Evolutionary conservation across 805 yeast species (phyloP), one percentile per base, ranked within the genome.

Genomic region (Kodamaea sagamina): DNA sequence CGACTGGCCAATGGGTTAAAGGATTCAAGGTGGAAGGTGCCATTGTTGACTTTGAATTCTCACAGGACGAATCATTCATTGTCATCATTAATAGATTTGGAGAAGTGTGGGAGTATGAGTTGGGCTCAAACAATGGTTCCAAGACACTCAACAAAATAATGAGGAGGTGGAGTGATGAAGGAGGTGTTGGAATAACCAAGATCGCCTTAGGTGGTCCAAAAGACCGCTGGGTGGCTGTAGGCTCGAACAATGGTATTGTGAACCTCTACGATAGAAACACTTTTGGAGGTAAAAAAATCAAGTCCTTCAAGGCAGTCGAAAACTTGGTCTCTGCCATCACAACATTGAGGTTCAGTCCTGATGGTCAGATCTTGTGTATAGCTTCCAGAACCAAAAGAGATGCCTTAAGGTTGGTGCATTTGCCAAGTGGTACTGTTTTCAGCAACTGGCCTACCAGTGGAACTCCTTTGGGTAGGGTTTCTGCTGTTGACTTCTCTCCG

Each of bases 401-500:
- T 63, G 87, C 97, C 3, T 71, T 93, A 47, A 78, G 90, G 56
- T 62, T 93, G 50, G 90, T 89, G 9, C 98, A 93, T 60, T 65
- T 92, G 44, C 96, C 97, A 16, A 77, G 86, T 18, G 88, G 92
- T 50, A 78, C 87, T 13, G 96, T 88, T 5, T 93, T 82, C 67
- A 74, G 82, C 38, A 93, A 93, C 70, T 93, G 99, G 99, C 99
- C 99, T 12, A 93, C 98, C 1, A 82, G 92, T 41, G 89, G 89
- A 4, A 92, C 99, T 0, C 98, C 99, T 8, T 75, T 93, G 52
- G 99, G 99, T n/a, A 81, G 84, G 52, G 97, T 93, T 25, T 87
- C 97, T 0, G 65, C 82, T 12, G 84, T 81, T 2, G 78, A 81
- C 11, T 92, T 92, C 63, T 81, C 95, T 32, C 89, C 93, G 19